These are phyloP conservation scores for Lodderomyces jiufengensis DNA, from an alignment of 1,139 yeast genomes.

Conservation along the genomic window DNA sequence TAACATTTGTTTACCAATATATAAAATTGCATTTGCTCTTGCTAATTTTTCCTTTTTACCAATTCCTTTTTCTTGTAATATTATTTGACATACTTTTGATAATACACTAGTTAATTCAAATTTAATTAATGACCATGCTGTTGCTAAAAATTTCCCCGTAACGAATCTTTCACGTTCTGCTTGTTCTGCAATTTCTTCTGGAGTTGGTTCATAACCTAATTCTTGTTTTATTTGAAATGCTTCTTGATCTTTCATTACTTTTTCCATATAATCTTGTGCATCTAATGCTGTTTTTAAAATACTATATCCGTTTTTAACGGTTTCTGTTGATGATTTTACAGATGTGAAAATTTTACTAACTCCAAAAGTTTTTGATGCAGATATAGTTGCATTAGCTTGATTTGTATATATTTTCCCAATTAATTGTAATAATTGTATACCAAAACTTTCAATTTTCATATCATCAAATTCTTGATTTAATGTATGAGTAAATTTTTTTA, in stretches of 20 bases:
- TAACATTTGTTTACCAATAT: conserved; percentile 55
- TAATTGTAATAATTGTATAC: conserved; percentile 44
- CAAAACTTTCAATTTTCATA: conserved; percentile 46
- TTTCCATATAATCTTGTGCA: conserved; percentile 39
- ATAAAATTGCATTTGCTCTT: conserved; percentile 59
- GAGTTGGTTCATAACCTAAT: conserved; percentile 29
- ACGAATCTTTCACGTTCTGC: conserved; percentile 63
- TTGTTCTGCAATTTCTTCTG: conserved; percentile 47
- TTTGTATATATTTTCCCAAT: conserved; percentile 64
- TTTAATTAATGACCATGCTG: conserved; percentile 78
- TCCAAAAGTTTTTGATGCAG: conserved; percentile 41
- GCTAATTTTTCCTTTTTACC: conserved; percentile 47
- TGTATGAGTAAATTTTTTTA: conserved; percentile 35
- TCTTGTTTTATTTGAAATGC: conserved; percentile 33
- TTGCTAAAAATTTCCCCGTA: conserved; percentile 71
- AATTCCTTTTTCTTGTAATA: conserved; percentile 55
- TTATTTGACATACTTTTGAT: conserved; percentile 59
- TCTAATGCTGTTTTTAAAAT: conserved; percentile 42
- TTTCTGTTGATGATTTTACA: conserved; percentile 38
- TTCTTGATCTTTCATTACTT: conserved; percentile 48
- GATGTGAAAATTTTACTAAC: conserved; percentile 51
- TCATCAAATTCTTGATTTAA: conserved; percentile 60
- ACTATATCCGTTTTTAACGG: conserved; percentile 37
- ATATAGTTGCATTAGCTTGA: conserved; percentile 49
- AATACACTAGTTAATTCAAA: conserved; percentile 68